These are phyloP conservation scores for Taiozyma sp. DNA, from an alignment of 1,139 yeast genomes.

Conservation along the genomic window DNA sequence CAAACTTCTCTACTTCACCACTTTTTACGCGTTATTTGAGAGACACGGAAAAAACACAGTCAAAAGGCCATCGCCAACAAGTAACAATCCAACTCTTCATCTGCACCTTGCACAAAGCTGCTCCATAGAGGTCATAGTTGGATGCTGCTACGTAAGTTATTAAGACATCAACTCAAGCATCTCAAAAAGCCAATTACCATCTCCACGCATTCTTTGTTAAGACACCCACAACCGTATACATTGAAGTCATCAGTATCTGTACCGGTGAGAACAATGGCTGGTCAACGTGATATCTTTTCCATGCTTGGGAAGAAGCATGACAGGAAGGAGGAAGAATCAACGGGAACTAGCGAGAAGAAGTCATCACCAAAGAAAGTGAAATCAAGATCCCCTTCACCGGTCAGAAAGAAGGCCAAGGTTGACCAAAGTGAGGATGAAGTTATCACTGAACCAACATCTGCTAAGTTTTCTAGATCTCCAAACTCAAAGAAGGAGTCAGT, in stretches of 20 bases:
- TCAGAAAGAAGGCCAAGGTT: not conserved
- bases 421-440: not conserved
- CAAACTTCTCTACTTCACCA: too few species aligned
- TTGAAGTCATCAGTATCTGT: not conserved
- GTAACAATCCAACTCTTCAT: not conserved
- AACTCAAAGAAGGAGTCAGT: not conserved
- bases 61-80: not conserved
- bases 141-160: not conserved
- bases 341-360: not conserved
- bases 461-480: not conserved
- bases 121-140: not conserved
- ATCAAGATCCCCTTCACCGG: not conserved
- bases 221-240: not conserved
- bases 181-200: not conserved
- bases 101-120: not conserved
- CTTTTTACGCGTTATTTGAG: not conserved
- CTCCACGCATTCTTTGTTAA: not conserved
- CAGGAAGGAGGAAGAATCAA: not conserved
- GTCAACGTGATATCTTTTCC: constrained; percentile 16
- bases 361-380: constrained; percentile 1
- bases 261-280: not conserved
- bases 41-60: not conserved
- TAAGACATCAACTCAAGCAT: not conserved
- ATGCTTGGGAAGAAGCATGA: constrained; percentile 16
- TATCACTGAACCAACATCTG: not conserved